Conservation (phyloP, 1,284 basidiomycete species). For the Puccinia horiana region DNA sequence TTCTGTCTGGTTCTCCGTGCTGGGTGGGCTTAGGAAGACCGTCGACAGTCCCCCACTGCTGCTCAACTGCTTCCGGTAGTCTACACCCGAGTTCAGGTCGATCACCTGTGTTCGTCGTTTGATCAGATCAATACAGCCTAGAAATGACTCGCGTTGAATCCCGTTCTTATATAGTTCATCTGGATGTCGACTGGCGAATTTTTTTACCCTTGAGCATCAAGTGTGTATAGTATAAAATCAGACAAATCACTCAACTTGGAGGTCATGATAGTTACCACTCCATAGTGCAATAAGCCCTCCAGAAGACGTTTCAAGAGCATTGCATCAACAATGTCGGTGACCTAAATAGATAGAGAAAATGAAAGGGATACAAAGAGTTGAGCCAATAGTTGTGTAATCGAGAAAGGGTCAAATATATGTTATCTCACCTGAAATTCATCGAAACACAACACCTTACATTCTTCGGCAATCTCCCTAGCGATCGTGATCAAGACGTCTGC, state of each 20-base stretch:
- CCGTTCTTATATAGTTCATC: conserved; percentile 98
- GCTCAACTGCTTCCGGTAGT: conserved; percentile 86
- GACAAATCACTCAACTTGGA: conserved; percentile 72
- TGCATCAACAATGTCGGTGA: conserved; percentile 97
- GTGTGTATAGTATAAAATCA: not conserved
- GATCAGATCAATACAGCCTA: conserved; percentile 91
- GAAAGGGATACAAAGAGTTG: not conserved
- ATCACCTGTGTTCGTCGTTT: conserved; percentile 82
- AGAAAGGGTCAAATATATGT: not conserved
- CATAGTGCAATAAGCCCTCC: conserved; percentile 79
- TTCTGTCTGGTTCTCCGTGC: conserved; percentile 68
- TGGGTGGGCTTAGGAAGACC: conserved; percentile 83
- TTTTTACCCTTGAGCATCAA: too few species aligned
- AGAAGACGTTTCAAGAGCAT: conserved; percentile 93
- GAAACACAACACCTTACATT: conserved; percentile 86
- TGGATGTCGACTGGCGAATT: conserved; percentile 95
- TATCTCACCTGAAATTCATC: conserved; percentile 91
- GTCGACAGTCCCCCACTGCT: conserved; percentile 69
- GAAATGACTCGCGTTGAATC: conserved; percentile 92
- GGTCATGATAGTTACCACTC: conserved; percentile 92
- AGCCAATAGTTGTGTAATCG: not conserved
- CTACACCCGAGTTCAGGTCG: conserved; percentile 90
- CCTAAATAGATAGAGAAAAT: conserved; percentile 63
- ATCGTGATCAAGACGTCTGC: conserved; percentile 86
- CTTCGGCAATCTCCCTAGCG: conserved; percentile 80